Evolutionary conservation across 495 filamentous ascomycete genomes (phyloP).

Genomic region (Penicillium tannophilum): DNA sequence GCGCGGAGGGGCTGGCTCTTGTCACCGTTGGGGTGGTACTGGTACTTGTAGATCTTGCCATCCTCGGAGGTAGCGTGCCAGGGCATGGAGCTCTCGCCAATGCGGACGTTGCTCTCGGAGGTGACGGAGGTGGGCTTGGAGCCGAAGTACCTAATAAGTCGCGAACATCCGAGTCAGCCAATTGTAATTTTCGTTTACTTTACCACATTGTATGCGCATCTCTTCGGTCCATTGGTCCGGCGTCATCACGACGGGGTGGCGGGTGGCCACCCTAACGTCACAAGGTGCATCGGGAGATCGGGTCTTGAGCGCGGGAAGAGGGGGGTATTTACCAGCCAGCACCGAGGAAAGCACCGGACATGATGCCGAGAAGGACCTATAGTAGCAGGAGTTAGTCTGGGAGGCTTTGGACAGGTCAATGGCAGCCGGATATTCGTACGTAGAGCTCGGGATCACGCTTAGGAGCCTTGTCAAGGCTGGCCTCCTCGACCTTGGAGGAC

Average conservation of each 20-base stretch:
- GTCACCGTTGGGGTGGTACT: slow-evolving; percentile 91
- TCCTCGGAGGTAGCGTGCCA: slow-evolving; percentile 71
- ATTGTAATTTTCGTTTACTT: slow-evolving; percentile 4
- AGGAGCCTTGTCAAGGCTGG: slow-evolving; percentile 63
- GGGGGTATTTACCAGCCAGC: slow-evolving; percentile 68
- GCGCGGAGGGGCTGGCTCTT: slow-evolving; percentile 73
- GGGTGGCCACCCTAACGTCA: not conserved
- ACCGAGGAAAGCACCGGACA: slow-evolving; percentile 83
- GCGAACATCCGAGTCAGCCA: slow-evolving; percentile 18
- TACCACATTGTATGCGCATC: not conserved
- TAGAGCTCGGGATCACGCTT: slow-evolving; percentile 82
- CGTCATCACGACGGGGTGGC: not conserved
- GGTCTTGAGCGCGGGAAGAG: slow-evolving; percentile 38
- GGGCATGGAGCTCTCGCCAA: slow-evolving; percentile 77
- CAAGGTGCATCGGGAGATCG: not conserved
- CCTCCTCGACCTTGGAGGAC: slow-evolving; percentile 50
- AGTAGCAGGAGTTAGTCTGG: slow-evolving; percentile 18
- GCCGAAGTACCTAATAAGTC: slow-evolving; percentile 56
- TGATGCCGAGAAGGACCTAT: slow-evolving; percentile 87
- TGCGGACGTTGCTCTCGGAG: slow-evolving; percentile 76
- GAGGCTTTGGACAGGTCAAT: slow-evolving; percentile 15
- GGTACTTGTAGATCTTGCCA: slow-evolving; percentile 73
- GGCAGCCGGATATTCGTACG: slow-evolving; percentile 49
- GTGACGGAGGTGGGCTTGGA: slow-evolving; percentile 81
- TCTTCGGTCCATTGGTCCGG: not conserved